Percentiles rank a stretch among this genome's conserved stretches.
phyloP scores from a whole-genome alignment of 208 protist species.

The Acanthamoeba lenticulata region DNA sequence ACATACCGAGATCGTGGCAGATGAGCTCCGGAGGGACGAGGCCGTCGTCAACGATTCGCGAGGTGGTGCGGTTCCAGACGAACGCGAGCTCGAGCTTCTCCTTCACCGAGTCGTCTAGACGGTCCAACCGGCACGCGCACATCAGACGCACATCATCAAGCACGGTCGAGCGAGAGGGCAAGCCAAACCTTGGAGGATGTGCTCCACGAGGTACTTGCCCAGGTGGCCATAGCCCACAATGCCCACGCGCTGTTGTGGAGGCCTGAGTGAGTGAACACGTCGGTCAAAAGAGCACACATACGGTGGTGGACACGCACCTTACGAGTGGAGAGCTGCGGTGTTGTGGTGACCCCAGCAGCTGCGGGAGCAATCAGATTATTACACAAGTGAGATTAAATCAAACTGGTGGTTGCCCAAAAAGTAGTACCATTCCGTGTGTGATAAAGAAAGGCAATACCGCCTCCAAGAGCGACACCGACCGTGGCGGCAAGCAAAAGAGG shows the following conservation, averaged over 20 bases:
- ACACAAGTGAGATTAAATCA: too few relatives aligned
- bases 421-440: too few relatives aligned
- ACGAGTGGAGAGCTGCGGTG: too few relatives aligned
- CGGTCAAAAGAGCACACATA: neutral
- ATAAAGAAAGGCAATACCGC: too few relatives aligned
- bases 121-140: neutral
- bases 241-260: conserved; percentile 19
- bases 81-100: conserved; percentile 69
- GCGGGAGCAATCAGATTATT: too few relatives aligned
- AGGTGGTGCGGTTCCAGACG: conserved; percentile 75
- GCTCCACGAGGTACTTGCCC: conserved; percentile 39
- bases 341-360: too few relatives aligned
- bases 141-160: neutral
- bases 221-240: conserved; percentile 59
- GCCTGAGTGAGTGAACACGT: too few relatives aligned
- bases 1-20: conserved; percentile 64
- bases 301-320: too few relatives aligned
- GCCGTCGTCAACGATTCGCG: conserved; percentile 54
- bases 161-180: neutral
- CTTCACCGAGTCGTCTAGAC: neutral
- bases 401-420: too few relatives aligned
- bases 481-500: too few relatives aligned
- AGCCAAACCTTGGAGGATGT: neutral
- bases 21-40: conserved; percentile 14
- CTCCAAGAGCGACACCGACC: too few relatives aligned